phyloP scores from a whole-genome alignment of 139 green algal genomes.

The Chlorella vulgaris region DNA sequence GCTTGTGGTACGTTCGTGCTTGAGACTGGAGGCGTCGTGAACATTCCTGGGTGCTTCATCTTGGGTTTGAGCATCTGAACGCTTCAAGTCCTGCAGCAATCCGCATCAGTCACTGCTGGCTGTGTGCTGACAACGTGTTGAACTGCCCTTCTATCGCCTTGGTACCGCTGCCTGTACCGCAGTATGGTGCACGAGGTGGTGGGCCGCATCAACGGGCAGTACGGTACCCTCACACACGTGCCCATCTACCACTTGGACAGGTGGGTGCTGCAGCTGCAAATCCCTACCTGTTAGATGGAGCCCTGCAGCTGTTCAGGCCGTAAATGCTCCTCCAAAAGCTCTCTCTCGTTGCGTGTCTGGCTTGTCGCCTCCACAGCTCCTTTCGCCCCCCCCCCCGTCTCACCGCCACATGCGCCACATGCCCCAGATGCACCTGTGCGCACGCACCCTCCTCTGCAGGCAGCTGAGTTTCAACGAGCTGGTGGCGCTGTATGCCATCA shows the following conservation, averaged over 20 bases:
- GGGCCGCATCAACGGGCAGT: constrained; percentile 97
- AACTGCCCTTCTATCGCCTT: background rate
- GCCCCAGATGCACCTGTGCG: background rate
- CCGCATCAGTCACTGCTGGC: background rate
- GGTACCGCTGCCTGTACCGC: background rate
- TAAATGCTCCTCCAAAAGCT: no score
- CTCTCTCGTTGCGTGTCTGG: no score
- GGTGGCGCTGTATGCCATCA: constrained; percentile 94
- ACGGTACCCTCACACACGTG: constrained; percentile 95
- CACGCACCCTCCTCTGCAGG: constrained; percentile 1
- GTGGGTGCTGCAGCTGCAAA: no score
- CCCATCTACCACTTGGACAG: constrained; percentile 98
- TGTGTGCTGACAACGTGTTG: no score
- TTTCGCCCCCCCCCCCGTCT: no score
- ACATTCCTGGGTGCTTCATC: background rate
- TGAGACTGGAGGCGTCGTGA: no score
- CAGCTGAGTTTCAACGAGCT: constrained; percentile 95
- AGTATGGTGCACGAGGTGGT: constrained; percentile 99
- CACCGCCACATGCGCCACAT: no score
- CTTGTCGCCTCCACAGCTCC: no score
- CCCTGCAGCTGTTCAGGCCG: no score
- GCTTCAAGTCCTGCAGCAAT: no score
- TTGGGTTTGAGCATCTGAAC: no score
- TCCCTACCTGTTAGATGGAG: no score
- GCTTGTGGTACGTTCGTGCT: background rate